Evolutionary conservation across 2,329 filamentous ascomycete genomes (phyloP).

Genomic region (Colletotrichum lupini): DNA sequence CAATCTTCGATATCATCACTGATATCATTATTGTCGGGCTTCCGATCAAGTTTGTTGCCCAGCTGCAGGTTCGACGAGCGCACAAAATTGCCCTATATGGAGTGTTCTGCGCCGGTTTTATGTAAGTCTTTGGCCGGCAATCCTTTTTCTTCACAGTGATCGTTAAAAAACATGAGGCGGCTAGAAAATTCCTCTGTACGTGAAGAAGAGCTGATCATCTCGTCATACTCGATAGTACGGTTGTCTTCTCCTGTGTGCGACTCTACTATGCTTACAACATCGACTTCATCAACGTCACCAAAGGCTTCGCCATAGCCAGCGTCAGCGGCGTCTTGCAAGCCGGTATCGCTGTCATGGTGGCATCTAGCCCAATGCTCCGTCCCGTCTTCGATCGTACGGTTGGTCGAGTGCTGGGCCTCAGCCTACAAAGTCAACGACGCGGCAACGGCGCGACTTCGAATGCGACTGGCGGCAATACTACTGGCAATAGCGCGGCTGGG

Average conservation of each 20-base stretch:
- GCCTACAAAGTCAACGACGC: slow-evolving; percentile 1
- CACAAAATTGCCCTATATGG: slow-evolving; percentile 37
- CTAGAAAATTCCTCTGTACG: too few relatives aligned
- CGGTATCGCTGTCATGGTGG: slow-evolving; percentile 37
- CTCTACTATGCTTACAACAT: slow-evolving; percentile 36
- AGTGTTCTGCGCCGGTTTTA: slow-evolving; percentile 35
- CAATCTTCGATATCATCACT: slow-evolving; percentile 37
- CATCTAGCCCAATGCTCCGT: slow-evolving; percentile 35
- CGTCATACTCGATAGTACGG: slow-evolving; percentile 20
- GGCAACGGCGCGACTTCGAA: slow-evolving; percentile 3
- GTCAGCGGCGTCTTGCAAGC: slow-evolving; percentile 33
- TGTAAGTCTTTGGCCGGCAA: slow-evolving; percentile 25
- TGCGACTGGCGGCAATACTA: background rate
- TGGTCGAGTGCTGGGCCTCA: slow-evolving; percentile 12
- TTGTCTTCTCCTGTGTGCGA: slow-evolving; percentile 35
- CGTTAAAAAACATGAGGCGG: too few relatives aligned
- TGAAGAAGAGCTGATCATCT: too few relatives aligned
- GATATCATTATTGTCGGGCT: slow-evolving; percentile 36
- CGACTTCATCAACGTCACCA: slow-evolving; percentile 36
- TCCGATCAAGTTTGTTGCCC: slow-evolving; percentile 33
- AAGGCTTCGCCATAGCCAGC: slow-evolving; percentile 28
- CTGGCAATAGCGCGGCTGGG: background rate
- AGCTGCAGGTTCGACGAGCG: slow-evolving; percentile 27
- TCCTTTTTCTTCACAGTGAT: too few relatives aligned
- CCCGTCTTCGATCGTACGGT: slow-evolving; percentile 37